phyloP scores from a whole-genome alignment of 1,284 basidiomycete genomes.

The Papiliotrema flavescens region DNA sequence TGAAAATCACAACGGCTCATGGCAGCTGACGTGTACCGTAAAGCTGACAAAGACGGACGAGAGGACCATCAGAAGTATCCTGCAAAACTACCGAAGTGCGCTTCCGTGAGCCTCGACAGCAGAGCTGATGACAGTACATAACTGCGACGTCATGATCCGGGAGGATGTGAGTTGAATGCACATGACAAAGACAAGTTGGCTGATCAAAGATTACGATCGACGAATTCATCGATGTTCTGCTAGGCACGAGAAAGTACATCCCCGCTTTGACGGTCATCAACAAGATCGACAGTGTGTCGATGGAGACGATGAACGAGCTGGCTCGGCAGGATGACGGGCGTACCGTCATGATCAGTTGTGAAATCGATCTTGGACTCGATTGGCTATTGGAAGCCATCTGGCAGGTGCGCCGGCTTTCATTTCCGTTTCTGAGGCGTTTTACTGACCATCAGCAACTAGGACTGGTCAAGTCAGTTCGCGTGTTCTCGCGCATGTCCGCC shows the following conservation, averaged over 20 bases:
- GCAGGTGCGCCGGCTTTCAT: slow-evolving; percentile 53
- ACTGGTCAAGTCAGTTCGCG: slow-evolving; percentile 62
- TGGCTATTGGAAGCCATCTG: slow-evolving; percentile 86
- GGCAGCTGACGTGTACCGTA: slow-evolving; percentile 78
- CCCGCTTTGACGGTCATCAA: slow-evolving; percentile 93
- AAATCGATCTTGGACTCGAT: slow-evolving; percentile 83
- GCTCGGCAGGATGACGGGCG: slow-evolving; percentile 70
- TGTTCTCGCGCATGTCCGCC: neutral
- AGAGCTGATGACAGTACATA: slow-evolving; percentile 61
- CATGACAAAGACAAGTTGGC: neutral
- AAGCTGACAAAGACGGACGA: slow-evolving; percentile 94
- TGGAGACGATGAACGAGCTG: slow-evolving; percentile 84
- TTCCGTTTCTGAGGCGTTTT: too few species aligned
- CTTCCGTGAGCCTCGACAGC: too few species aligned
- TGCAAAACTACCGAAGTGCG: slow-evolving; percentile 69
- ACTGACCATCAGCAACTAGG: slow-evolving; percentile 65
- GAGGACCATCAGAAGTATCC: slow-evolving; percentile 85
- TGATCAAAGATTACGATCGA: slow-evolving; percentile 77
- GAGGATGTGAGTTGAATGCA: slow-evolving; percentile 67
- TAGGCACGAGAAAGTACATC: slow-evolving; percentile 88
- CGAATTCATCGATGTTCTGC: slow-evolving; percentile 94
- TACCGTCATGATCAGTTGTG: slow-evolving; percentile 89
- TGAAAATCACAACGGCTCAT: slow-evolving; percentile 10
- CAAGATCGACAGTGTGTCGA: slow-evolving; percentile 82
- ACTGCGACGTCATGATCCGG: slow-evolving; percentile 93